Conservation (phyloP, 345 rosid genomes). For the Alliaria petiolata region DNA sequence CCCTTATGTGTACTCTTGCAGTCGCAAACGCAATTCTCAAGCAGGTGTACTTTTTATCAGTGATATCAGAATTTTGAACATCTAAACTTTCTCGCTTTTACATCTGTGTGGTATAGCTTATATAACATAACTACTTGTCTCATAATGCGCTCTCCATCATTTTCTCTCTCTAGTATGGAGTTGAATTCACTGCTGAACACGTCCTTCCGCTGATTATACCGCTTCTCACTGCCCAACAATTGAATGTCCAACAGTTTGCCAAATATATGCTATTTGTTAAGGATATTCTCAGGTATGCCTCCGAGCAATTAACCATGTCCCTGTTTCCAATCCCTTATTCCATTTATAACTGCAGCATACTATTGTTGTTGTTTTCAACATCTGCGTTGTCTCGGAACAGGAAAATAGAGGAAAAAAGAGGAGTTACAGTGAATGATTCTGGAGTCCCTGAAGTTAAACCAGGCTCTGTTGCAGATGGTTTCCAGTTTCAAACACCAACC, state of each 20-base stretch:
- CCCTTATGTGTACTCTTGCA: slow-evolving; percentile 96
- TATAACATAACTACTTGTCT: background rate
- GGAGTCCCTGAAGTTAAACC: slow-evolving; percentile 58
- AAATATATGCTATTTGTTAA: slow-evolving; percentile 89
- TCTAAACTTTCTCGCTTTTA: background rate
- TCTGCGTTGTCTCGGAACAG: slow-evolving; percentile 34
- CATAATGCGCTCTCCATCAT: slow-evolving; percentile 3
- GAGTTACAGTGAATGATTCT: slow-evolving; percentile 57
- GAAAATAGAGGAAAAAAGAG: slow-evolving; percentile 76
- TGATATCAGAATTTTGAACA: background rate
- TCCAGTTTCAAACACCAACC: slow-evolving; percentile 45
- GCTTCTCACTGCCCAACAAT: slow-evolving; percentile 88
- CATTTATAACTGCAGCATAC: background rate
- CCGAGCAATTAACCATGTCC: background rate
- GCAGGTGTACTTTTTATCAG: slow-evolving; percentile 45
- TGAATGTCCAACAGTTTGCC: slow-evolving; percentile 91
- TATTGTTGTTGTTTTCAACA: background rate
- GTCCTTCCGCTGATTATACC: slow-evolving; percentile 82
- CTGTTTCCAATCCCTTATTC: background rate
- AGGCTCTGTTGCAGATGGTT: slow-evolving; percentile 38
- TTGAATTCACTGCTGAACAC: slow-evolving; percentile 80
- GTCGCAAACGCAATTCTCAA: slow-evolving; percentile 84
- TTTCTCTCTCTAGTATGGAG: slow-evolving; percentile 60
- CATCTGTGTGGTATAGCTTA: background rate
- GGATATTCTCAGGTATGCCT: slow-evolving; percentile 71